phyloP scores from a whole-genome alignment of 768 basidiomycete genomes.

The Strobilomyces echinocephalus region DNA sequence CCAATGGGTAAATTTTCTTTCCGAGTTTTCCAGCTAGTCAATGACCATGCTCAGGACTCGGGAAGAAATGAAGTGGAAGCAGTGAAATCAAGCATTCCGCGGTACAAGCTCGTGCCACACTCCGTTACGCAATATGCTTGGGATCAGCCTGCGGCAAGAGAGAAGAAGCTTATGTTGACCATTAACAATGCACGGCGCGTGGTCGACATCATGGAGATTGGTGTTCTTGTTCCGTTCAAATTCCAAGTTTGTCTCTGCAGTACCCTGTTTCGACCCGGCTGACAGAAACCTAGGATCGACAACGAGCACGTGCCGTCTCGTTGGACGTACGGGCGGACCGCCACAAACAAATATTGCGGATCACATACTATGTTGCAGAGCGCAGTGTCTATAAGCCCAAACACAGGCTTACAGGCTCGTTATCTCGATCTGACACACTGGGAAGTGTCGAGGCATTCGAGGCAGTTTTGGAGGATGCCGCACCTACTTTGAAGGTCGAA shows the following conservation, averaged over 20 bases:
- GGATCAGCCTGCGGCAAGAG: conserved; percentile 83
- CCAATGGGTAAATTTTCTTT: conserved; percentile 57
- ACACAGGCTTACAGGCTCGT: conserved; percentile 39
- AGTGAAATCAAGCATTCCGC: conserved; percentile 34
- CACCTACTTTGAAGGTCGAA: conserved; percentile 59
- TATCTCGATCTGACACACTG: conserved; percentile 64
- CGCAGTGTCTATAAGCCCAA: conserved; percentile 84
- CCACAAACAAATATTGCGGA: conserved; percentile 75
- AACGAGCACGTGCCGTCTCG: conserved; percentile 65
- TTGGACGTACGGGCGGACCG: conserved; percentile 91
- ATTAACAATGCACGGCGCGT: conserved; percentile 57
- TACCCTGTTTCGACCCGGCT: background rate
- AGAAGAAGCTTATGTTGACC: conserved; percentile 70
- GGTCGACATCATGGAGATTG: conserved; percentile 95
- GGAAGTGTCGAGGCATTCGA: conserved; percentile 76
- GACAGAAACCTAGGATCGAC: conserved; percentile 39
- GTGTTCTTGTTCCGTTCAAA: conserved; percentile 83
- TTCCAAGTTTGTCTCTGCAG: conserved; percentile 52
- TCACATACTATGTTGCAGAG: conserved; percentile 83
- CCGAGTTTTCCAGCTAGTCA: background rate
- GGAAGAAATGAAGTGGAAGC: conserved; percentile 35
- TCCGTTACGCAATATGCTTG: conserved; percentile 73
- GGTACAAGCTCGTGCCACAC: conserved; percentile 57
- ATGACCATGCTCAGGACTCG: conserved; percentile 40
- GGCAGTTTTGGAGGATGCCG: conserved; percentile 70